Evolutionary conservation across 805 yeast genomes (phyloP).

Genomic region (Cyberlindnera japonica): DNA sequence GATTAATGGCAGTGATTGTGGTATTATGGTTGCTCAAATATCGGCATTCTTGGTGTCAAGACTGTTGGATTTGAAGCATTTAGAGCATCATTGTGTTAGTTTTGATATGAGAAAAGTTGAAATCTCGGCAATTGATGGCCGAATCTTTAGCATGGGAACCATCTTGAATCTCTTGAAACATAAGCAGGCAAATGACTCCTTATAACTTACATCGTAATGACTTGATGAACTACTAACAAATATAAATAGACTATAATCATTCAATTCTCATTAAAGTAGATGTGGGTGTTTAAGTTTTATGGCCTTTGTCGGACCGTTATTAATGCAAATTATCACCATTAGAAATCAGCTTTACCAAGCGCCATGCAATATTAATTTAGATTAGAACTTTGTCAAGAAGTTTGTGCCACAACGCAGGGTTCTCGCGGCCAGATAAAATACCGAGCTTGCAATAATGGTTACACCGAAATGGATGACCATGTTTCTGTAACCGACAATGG

Average conservation of each 20-base stretch:
- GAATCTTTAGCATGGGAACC: conserved; percentile 41
- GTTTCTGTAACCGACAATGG: conserved; percentile 32
- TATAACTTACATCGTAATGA: neutral
- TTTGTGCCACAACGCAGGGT: conserved; percentile 42
- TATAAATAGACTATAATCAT: too few species aligned
- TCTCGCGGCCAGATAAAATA: conserved; percentile 43
- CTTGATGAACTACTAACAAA: neutral
- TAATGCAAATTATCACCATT: too few species aligned
- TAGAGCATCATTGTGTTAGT: conserved; percentile 31
- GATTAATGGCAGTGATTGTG: conserved; percentile 64
- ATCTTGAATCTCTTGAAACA: conserved; percentile 29
- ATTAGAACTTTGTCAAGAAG: conserved; percentile 24
- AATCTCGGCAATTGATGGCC: conserved; percentile 46
- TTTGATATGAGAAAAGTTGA: conserved; percentile 38
- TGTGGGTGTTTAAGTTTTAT: too few species aligned
- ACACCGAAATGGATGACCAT: conserved; percentile 33
- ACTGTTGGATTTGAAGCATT: conserved; percentile 27
- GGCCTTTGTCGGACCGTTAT: too few species aligned
- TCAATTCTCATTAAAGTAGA: too few species aligned
- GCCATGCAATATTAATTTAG: neutral
- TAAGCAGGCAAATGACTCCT: conserved; percentile 8
- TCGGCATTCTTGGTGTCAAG: conserved; percentile 35
- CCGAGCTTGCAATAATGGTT: conserved; percentile 35
- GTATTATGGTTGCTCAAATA: conserved; percentile 35
- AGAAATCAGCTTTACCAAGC: too few species aligned